These are phyloP conservation scores for Citrus sinensis DNA, from an alignment of 345 rosid genomes.

Conservation along the genomic window DNA sequence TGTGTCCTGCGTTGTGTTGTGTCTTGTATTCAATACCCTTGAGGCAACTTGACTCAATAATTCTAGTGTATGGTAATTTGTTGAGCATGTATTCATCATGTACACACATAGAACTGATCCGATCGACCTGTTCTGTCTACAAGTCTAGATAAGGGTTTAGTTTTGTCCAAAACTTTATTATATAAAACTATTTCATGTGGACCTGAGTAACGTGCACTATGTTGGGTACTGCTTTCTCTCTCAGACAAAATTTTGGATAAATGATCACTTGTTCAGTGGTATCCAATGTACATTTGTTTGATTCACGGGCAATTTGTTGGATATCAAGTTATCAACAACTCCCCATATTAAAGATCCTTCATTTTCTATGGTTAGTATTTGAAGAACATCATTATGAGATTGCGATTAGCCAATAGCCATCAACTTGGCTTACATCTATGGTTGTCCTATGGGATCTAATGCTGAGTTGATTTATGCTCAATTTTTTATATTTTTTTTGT, in stretches of 20 bases:
- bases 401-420: too few species aligned
- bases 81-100: neutral
- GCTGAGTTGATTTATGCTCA: too few species aligned
- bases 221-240: neutral
- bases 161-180: neutral
- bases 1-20: neutral
- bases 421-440: too few species aligned
- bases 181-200: slow-evolving; percentile 7
- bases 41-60: neutral
- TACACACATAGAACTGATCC: too few species aligned
- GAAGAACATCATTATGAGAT: neutral
- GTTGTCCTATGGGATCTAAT: too few species aligned
- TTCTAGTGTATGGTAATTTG: neutral
- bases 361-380: neutral
- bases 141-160: neutral
- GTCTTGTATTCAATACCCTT: neutral
- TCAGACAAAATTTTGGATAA: slow-evolving; percentile 6
- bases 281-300: neutral
- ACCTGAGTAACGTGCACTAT: slow-evolving; percentile 11
- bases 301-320: slow-evolving; percentile 16
- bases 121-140: neutral
- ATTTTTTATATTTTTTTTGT: too few species aligned
- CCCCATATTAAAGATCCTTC: neutral
- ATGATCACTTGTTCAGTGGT: slow-evolving; percentile 6
- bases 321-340: slow-evolving; percentile 22